Percentiles rank a stretch among this genome's conserved stretches.
phyloP scores from a whole-genome alignment of 495 filamentous ascomycete species.

The Parathielavia appendiculata region DNA sequence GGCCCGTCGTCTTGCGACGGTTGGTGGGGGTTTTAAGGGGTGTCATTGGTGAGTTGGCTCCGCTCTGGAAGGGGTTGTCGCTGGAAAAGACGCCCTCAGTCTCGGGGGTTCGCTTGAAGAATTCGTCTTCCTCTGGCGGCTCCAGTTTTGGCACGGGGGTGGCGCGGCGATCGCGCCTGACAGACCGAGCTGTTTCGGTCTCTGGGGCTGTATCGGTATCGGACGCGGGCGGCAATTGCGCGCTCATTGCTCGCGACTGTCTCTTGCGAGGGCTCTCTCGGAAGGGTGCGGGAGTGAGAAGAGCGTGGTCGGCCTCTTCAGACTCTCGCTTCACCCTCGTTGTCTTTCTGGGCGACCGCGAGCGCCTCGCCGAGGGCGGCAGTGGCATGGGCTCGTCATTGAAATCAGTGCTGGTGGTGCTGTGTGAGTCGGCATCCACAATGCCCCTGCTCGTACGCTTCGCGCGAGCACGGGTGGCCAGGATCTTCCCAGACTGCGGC shows the following conservation, averaged over 20 bases:
- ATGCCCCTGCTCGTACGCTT: slow-evolving; percentile 82
- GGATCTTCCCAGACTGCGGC: slow-evolving; percentile 68
- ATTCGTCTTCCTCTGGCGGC: slow-evolving; percentile 34
- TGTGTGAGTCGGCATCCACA: slow-evolving; percentile 60
- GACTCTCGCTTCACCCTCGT: slow-evolving; percentile 42
- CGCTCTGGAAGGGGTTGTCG: slow-evolving; percentile 95
- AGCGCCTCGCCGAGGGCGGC: slow-evolving; percentile 34
- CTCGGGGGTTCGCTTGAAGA: slow-evolving; percentile 42
- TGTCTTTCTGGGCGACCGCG: slow-evolving; percentile 46
- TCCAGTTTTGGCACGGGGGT: slow-evolving; percentile 46
- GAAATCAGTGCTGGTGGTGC: slow-evolving; percentile 37
- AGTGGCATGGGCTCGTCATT: slow-evolving; percentile 45
- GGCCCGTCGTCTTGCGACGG: slow-evolving; percentile 36
- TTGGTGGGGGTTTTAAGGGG: slow-evolving; percentile 38
- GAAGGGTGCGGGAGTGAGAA: slow-evolving; percentile 31
- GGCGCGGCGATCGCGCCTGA: slow-evolving; percentile 27
- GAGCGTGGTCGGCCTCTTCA: slow-evolving; percentile 41
- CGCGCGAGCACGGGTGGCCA: slow-evolving; percentile 67
- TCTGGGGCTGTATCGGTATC: slow-evolving; percentile 50
- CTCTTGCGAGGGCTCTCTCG: slow-evolving; percentile 48
- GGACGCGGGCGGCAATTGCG: slow-evolving; percentile 39
- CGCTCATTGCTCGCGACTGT: slow-evolving; percentile 44
- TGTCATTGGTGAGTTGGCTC: slow-evolving; percentile 43
- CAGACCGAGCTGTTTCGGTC: slow-evolving; percentile 26
- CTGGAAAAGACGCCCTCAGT: slow-evolving; percentile 64